These are phyloP conservation scores for Paracamarosporium sp. DNA, from an alignment of 2,329 filamentous ascomycete species.

Conservation along the genomic window DNA sequence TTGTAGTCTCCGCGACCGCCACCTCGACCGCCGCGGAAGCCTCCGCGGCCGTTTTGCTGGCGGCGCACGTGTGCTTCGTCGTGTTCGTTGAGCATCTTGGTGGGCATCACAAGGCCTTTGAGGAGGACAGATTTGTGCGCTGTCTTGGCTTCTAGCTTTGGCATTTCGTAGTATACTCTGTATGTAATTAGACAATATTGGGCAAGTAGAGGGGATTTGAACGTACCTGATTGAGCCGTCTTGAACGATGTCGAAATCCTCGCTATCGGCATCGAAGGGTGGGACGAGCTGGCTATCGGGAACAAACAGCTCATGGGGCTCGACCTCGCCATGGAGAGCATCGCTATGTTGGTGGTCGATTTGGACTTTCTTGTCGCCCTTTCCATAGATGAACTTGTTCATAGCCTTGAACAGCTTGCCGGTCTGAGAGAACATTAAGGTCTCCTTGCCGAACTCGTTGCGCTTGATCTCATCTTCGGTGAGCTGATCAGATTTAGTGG, in stretches of 20 bases:
- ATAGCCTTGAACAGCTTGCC: conserved; percentile 88
- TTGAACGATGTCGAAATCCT: conserved; percentile 39
- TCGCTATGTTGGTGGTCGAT: conserved; percentile 78
- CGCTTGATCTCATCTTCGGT: conserved; percentile 77
- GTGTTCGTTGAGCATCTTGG: conserved; percentile 71
- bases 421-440: conserved; percentile 81
- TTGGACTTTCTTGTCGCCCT: conserved; percentile 68
- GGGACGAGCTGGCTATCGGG: conserved; percentile 83
- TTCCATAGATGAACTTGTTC: conserved; percentile 86
- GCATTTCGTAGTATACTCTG: conserved; percentile 87
- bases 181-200: conserved; percentile 34
- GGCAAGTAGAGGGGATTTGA: neutral
- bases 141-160: conserved; percentile 64
- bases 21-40: conserved; percentile 64
- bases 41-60: conserved; percentile 74
- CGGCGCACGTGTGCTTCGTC: conserved; percentile 71
- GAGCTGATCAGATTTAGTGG: conserved; percentile 79
- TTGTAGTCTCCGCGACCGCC: conserved; percentile 39
- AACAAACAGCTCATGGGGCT: conserved; percentile 83
- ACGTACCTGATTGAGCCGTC: conserved; percentile 82
- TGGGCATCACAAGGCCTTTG: conserved; percentile 77
- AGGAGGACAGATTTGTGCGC: conserved; percentile 94
- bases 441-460: conserved; percentile 81
- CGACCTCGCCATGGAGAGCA: conserved; percentile 79
- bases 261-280: conserved; percentile 69